Conservation (phyloP, 2,329 filamentous ascomycete species). For the Fusarium avenaceum region DNA sequence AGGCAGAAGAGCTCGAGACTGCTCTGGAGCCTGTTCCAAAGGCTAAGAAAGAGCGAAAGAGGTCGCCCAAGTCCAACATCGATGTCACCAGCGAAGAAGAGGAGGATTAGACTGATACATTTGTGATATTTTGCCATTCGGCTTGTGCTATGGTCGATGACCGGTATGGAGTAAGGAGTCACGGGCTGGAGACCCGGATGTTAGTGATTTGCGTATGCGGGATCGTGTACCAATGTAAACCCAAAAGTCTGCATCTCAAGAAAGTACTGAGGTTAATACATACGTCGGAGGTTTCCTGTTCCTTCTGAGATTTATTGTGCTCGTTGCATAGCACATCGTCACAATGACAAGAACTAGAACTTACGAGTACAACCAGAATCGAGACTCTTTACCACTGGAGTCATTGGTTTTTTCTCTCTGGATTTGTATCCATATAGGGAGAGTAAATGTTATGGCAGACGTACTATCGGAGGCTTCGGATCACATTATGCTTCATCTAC, state of each 20-base stretch:
- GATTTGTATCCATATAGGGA: too few species aligned
- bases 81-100: conserved; percentile 74
- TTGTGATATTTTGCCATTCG: conserved; percentile 4
- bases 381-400: too few species aligned
- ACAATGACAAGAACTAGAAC: too few species aligned
- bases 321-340: neutral
- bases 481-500: too few species aligned
- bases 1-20: conserved; percentile 51
- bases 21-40: conserved; percentile 49
- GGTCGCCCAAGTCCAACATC: conserved; percentile 69
- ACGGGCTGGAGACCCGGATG: conserved; percentile 1
- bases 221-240: neutral
- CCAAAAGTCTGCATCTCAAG: neutral
- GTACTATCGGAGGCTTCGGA: too few species aligned
- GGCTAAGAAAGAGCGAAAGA: conserved; percentile 57
- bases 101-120: conserved; percentile 50
- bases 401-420: too few species aligned
- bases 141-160: neutral
- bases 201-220: conserved; percentile 13
- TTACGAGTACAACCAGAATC: too few species aligned
- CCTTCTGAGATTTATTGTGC: neutral
- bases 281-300: neutral
- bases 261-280: conserved; percentile 1
- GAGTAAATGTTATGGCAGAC: too few species aligned
- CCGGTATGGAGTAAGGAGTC: conserved; percentile 45